phyloP scores from a whole-genome alignment of 2,329 filamentous ascomycete genomes.

The Didymellaceae sp. region DNA sequence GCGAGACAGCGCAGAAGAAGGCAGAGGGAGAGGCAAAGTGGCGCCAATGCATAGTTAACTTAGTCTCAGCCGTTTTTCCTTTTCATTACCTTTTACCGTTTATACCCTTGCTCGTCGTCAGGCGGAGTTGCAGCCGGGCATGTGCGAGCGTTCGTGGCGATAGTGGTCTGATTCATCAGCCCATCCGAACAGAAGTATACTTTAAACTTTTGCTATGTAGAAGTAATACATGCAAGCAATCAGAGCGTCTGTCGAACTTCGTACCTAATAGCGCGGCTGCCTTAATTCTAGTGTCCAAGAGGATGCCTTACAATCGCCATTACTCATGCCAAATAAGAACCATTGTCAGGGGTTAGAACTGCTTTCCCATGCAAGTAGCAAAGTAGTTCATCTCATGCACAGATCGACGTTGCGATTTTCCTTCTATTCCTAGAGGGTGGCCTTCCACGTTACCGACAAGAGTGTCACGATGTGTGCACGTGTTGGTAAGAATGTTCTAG shows the following conservation, averaged over 20 bases:
- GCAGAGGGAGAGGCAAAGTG: conserved; percentile 62
- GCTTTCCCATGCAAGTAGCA: too few species aligned
- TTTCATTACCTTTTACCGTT: conserved; percentile 13
- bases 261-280: too few species aligned
- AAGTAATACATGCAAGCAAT: conserved; percentile 4
- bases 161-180: background rate
- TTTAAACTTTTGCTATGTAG: background rate
- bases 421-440: too few species aligned
- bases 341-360: too few species aligned
- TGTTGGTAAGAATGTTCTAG: too few species aligned
- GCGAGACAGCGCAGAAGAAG: conserved; percentile 69
- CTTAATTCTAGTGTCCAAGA: too few species aligned
- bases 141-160: background rate
- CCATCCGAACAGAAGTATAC: background rate
- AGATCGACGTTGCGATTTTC: too few species aligned
- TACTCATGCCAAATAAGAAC: too few species aligned
- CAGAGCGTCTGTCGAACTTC: background rate
- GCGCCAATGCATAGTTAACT: conserved; percentile 11
- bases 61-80: conserved; percentile 9
- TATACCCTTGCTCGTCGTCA: conserved; percentile 19
- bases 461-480: too few species aligned
- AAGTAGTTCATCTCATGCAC: too few species aligned
- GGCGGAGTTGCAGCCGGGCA: background rate
- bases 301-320: too few species aligned
- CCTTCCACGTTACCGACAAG: too few species aligned